These are phyloP conservation scores for Mycena albidolilacea DNA, from an alignment of 768 basidiomycete species.

Conservation along the genomic window DNA sequence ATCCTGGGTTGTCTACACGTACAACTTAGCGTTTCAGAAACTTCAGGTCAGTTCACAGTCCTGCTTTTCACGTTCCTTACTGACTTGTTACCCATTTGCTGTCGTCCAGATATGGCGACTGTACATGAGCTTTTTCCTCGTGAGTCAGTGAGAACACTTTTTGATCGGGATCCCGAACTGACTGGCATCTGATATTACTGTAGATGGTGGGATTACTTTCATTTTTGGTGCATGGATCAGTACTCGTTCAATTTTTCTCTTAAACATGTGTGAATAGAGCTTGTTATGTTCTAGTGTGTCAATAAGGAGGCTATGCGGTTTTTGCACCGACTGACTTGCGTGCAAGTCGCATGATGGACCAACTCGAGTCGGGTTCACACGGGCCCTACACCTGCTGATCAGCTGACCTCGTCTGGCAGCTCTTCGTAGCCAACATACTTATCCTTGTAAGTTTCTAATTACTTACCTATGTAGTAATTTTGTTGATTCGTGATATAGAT, in stretches of 20 bases:
- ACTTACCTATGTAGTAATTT: background rate
- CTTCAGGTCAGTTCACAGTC: too few species aligned
- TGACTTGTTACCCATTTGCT: too few species aligned
- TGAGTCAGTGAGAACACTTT: constrained; percentile 56
- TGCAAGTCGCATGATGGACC: constrained; percentile 72
- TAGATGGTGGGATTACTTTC: constrained; percentile 66
- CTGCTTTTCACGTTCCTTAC: too few species aligned
- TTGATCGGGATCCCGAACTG: background rate
- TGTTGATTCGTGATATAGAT: constrained; percentile 39
- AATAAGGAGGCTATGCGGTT: constrained; percentile 5
- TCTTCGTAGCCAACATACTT: constrained; percentile 64
- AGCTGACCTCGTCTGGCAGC: constrained; percentile 85
- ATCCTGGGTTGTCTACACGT: too few species aligned
- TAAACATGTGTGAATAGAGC: constrained; percentile 43
- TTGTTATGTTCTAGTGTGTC: constrained; percentile 76
- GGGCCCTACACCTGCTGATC: constrained; percentile 65
- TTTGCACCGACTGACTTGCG: background rate
- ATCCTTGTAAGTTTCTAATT: constrained; percentile 69
- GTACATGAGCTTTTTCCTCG: constrained; percentile 82
- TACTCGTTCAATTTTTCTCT: background rate
- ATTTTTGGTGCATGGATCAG: constrained; percentile 61
- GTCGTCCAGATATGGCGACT: constrained; percentile 76
- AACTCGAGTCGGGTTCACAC: constrained; percentile 70
- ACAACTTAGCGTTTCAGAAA: too few species aligned
- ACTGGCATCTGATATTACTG: background rate